Conservation (phyloP, 1,284 basidiomycete genomes). For the Flammula alnicola region DNA sequence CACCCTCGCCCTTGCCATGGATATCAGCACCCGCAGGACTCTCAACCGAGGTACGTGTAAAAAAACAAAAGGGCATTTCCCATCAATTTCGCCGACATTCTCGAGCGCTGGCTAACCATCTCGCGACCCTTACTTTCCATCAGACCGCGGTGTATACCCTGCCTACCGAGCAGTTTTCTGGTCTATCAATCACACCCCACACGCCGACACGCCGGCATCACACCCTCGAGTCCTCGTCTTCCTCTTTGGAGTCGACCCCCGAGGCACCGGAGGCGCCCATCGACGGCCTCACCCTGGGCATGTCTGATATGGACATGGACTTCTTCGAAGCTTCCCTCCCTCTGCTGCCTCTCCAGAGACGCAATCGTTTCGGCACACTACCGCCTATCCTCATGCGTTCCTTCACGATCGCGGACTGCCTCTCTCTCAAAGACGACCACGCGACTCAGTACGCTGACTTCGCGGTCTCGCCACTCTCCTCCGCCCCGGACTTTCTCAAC, state of each 20-base stretch:
- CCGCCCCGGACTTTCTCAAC: conserved; percentile 49
- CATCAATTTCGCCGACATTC: not conserved
- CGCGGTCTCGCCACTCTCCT: conserved; percentile 53
- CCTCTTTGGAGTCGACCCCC: conserved; percentile 63
- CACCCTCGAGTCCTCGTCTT: conserved; percentile 51
- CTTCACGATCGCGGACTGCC: conserved; percentile 41
- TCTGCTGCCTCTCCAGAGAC: conserved; percentile 28
- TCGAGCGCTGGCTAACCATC: conserved; percentile 5
- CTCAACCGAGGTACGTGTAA: conserved; percentile 41
- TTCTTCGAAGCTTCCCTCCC: conserved; percentile 31
- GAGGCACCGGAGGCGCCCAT: conserved; percentile 47
- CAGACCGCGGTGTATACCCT: conserved; percentile 35
- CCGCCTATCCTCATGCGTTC: conserved; percentile 37
- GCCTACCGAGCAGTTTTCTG: conserved; percentile 50
- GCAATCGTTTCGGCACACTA: conserved; percentile 29
- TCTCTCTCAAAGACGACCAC: conserved; percentile 35
- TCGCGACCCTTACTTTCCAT: conserved; percentile 16
- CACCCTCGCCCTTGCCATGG: conserved; percentile 30
- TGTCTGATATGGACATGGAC: conserved; percentile 37
- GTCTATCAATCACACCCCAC: conserved; percentile 55
- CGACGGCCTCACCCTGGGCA: conserved; percentile 44
- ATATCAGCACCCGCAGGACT: conserved; percentile 24
- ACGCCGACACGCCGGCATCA: conserved; percentile 50
- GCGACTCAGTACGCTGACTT: conserved; percentile 50
- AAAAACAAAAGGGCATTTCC: too few relatives aligned